phyloP scores from a whole-genome alignment of 2,329 filamentous ascomycete genomes.

The Metarhizium sp. region DNA sequence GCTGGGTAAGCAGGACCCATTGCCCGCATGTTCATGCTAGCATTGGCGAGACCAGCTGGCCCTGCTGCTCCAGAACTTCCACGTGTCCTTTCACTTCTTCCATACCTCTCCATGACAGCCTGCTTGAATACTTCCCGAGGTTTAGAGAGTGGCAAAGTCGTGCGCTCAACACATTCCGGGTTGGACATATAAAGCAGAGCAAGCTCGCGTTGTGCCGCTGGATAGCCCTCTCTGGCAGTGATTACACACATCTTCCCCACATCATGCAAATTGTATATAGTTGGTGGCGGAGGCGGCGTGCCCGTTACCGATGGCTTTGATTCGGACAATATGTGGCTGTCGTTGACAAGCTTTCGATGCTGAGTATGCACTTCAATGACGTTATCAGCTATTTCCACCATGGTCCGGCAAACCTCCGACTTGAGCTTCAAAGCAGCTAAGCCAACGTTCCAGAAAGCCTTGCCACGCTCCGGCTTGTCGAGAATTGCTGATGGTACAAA shows the following conservation, averaged over 20 bases:
- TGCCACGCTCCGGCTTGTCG: constrained; percentile 55
- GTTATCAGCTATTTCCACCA: constrained; percentile 52
- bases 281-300: constrained; percentile 38
- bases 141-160: constrained; percentile 74
- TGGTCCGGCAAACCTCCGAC: constrained; percentile 75
- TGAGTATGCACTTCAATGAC: constrained; percentile 54
- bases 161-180: constrained; percentile 72
- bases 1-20: constrained; percentile 10
- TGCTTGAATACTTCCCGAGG: constrained; percentile 86
- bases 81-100: constrained; percentile 26
- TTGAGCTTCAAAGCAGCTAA: constrained; percentile 84
- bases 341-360: constrained; percentile 39
- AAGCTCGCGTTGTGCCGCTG: constrained; percentile 84
- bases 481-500: constrained; percentile 53
- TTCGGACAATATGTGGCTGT: constrained; percentile 17
- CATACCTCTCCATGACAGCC: constrained; percentile 66
- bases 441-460: constrained; percentile 85
- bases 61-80: constrained; percentile 13
- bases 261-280: constrained; percentile 64
- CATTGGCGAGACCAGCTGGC: constrained; percentile 14
- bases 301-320: constrained; percentile 26
- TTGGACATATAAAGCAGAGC: constrained; percentile 90
- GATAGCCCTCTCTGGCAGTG: constrained; percentile 77
- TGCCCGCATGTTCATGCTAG: constrained; percentile 14
- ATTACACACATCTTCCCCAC: constrained; percentile 87